Percentiles rank a stretch among this genome's conserved stretches.
Evolutionary conservation across 169 alveolate genomes (phyloP).

Genomic region (Pseudocohnilembus persalinus): DNA sequence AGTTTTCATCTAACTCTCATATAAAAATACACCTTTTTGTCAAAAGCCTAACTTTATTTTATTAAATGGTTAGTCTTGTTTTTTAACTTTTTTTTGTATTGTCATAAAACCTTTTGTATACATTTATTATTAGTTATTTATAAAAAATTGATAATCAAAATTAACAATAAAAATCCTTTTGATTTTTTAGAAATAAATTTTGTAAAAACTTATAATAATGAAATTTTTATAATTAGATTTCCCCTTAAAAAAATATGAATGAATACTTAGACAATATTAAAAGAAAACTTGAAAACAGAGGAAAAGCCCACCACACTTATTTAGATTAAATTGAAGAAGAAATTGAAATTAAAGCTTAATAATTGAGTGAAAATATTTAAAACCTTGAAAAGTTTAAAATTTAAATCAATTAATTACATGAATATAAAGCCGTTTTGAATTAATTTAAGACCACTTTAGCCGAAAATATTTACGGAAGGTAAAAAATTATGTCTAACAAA

Average conservation of each 20-base stretch:
- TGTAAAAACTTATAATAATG: too few relatives aligned
- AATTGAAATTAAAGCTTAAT: not conserved
- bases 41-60: too few relatives aligned
- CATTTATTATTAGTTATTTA: too few relatives aligned
- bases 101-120: too few relatives aligned
- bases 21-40: too few relatives aligned
- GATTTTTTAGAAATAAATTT: too few relatives aligned
- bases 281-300: constrained; percentile 12
- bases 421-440: constrained; percentile 10
- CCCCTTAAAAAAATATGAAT: not conserved
- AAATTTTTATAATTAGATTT: not conserved
- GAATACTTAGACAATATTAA: not conserved
- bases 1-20: too few relatives aligned
- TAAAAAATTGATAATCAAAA: too few relatives aligned
- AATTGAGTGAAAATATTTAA: constrained; percentile 5
- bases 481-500: not conserved
- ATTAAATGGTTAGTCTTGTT: too few relatives aligned
- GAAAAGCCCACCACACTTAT: constrained; percentile 21
- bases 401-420: not conserved
- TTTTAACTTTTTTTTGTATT: too few relatives aligned
- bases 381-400: not conserved
- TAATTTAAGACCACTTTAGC: constrained; percentile 7
- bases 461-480: constrained; percentile 5
- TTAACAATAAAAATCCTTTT: too few relatives aligned
- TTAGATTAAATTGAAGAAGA: constrained; percentile 11